A percentile compares a stretch with the other conserved stretches of the same genome.
These are phyloP conservation scores for Cercospora brassicicola DNA, from an alignment of 2,329 filamentous ascomycete species.

Conservation along the genomic window DNA sequence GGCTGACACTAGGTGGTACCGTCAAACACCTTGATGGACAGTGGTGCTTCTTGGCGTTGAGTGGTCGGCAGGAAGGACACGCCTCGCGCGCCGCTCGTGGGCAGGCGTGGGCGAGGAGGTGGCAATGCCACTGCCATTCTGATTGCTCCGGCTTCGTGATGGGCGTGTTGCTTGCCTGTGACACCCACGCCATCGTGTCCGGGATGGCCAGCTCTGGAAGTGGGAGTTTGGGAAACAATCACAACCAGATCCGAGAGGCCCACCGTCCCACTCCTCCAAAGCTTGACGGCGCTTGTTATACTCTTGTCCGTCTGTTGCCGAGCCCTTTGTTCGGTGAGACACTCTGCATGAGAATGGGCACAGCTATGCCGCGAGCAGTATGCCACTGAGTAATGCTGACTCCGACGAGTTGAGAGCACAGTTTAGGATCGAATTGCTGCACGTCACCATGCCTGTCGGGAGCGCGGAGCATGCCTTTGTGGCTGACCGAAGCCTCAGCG, in stretches of 20 bases:
- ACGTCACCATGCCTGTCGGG: neutral
- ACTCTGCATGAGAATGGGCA: neutral
- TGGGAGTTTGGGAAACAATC: neutral
- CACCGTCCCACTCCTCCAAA: neutral
- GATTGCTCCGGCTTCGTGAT: neutral
- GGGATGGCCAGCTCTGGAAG: neutral
- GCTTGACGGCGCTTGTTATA: neutral
- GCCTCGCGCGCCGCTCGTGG: neutral
- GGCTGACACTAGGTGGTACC: neutral
- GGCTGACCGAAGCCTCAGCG: neutral
- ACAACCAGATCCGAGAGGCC: neutral
- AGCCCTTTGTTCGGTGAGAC: neutral
- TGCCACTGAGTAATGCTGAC: neutral
- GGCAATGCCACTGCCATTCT: neutral
- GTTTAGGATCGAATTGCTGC: neutral
- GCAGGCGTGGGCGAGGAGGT: neutral
- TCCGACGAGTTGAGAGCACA: neutral
- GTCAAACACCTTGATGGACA: neutral
- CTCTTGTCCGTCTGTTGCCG: neutral
- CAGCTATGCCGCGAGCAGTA: neutral
- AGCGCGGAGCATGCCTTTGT: neutral
- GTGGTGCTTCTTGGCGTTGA: neutral
- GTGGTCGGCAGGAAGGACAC: neutral
- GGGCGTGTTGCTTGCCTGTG: neutral
- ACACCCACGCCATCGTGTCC: neutral